phyloP scores from a whole-genome alignment of 2,329 filamentous ascomycete genomes.

The Sporothrix pallida region DNA sequence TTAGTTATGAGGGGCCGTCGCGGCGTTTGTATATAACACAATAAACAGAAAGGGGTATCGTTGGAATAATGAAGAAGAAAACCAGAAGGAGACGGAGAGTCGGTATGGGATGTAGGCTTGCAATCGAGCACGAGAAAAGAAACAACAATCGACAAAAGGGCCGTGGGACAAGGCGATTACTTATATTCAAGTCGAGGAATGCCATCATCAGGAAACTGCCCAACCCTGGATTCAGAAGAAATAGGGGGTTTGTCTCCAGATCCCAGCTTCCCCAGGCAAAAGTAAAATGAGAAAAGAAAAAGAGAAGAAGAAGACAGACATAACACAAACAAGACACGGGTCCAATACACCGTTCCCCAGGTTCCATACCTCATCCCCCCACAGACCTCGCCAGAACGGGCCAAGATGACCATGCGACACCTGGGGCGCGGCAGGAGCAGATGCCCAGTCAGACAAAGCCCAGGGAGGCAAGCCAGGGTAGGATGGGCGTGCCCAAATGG shows the following conservation, averaged over 20 bases:
- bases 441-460: slow-evolving; percentile 1
- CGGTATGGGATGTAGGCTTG: background rate
- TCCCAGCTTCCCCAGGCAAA: slow-evolving; percentile 10
- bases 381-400: background rate
- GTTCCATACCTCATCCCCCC: background rate
- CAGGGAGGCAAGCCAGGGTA: background rate
- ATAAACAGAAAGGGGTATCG: background rate
- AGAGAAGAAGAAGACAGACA: background rate
- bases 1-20: background rate
- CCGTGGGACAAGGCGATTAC: slow-evolving; percentile 16
- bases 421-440: background rate
- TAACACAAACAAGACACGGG: background rate
- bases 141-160: background rate
- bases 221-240: background rate
- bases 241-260: slow-evolving; percentile 20
- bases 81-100: background rate
- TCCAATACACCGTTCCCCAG: background rate
- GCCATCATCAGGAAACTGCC: background rate
- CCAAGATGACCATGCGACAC: background rate
- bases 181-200: slow-evolving; percentile 25
- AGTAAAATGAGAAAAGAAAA: background rate
- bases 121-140: background rate
- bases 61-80: background rate
- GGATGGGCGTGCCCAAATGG: background rate
- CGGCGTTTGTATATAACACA: background rate